Conservation (phyloP, 2,329 filamentous ascomycete species). For the Reticulascus tulasneorum region DNA sequence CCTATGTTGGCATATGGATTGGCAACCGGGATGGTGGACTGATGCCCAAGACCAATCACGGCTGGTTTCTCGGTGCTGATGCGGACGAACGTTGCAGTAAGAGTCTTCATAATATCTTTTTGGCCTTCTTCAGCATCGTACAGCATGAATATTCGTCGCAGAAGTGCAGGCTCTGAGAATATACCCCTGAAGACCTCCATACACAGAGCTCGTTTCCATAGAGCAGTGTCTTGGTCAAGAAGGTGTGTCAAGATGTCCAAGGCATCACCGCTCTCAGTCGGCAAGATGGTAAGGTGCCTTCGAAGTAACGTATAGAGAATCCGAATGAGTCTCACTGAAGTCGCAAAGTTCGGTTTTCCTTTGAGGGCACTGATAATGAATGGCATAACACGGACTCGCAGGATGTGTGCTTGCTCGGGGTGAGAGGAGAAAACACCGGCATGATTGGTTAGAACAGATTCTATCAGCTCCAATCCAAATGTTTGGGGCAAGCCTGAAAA, state of each 20-base stretch:
- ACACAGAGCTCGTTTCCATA: slow-evolving; percentile 86
- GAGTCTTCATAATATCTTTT: slow-evolving; percentile 73
- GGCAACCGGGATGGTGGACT: slow-evolving; percentile 75
- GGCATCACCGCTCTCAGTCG: slow-evolving; percentile 77
- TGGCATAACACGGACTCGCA: slow-evolving; percentile 76
- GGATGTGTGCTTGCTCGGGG: slow-evolving; percentile 73
- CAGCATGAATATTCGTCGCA: slow-evolving; percentile 74
- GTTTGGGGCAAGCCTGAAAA: slow-evolving; percentile 75
- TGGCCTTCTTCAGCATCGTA: slow-evolving; percentile 73
- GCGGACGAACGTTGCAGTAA: slow-evolving; percentile 86
- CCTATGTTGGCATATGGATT: slow-evolving; percentile 52
- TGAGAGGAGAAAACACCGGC: slow-evolving; percentile 74
- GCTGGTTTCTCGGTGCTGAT: slow-evolving; percentile 86
- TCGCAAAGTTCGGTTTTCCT: slow-evolving; percentile 73
- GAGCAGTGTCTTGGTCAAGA: slow-evolving; percentile 76
- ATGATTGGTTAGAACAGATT: slow-evolving; percentile 84
- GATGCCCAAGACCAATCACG: slow-evolving; percentile 82
- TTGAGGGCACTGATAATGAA: slow-evolving; percentile 74
- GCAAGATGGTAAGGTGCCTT: slow-evolving; percentile 70
- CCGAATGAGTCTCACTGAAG: slow-evolving; percentile 75
- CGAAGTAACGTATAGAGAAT: slow-evolving; percentile 80
- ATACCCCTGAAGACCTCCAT: slow-evolving; percentile 88
- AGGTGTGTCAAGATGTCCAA: slow-evolving; percentile 79
- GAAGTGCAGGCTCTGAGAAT: slow-evolving; percentile 73
- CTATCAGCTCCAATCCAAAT: slow-evolving; percentile 86